Conservation (phyloP, 1,284 basidiomycete species). For the Thelephora terrestris region DNA sequence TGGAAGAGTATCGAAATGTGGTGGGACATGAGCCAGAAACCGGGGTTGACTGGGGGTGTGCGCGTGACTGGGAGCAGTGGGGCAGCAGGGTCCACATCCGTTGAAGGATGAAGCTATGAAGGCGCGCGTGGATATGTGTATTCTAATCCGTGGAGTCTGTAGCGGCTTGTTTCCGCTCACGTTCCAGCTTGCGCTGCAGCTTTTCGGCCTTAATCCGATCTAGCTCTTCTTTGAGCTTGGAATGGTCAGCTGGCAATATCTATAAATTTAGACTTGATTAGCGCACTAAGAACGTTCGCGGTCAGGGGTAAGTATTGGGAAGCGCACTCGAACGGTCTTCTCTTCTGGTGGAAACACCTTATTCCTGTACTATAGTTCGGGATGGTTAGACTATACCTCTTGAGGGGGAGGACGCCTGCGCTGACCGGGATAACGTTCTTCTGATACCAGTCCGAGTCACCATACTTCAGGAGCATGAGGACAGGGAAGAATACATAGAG, state of each 20-base stretch:
- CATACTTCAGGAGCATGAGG: slow-evolving; percentile 76
- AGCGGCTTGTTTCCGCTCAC: slow-evolving; percentile 26
- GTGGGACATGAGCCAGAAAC: slow-evolving; percentile 25
- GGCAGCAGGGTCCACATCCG: slow-evolving; percentile 12
- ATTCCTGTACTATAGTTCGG: slow-evolving; percentile 49
- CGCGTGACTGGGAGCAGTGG: slow-evolving; percentile 28
- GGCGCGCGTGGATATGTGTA: neutral
- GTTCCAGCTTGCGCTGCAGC: slow-evolving; percentile 32
- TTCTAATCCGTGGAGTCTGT: slow-evolving; percentile 5
- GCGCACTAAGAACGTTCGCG: neutral
- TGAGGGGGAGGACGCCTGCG: slow-evolving; percentile 6
- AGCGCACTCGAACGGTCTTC: slow-evolving; percentile 41
- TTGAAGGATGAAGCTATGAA: slow-evolving; percentile 4
- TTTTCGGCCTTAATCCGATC: slow-evolving; percentile 60
- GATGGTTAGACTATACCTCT: neutral
- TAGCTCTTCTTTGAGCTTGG: slow-evolving; percentile 53
- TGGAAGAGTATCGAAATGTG: slow-evolving; percentile 33
- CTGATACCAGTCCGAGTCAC: slow-evolving; percentile 84
- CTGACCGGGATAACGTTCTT: slow-evolving; percentile 72
- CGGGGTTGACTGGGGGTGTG: slow-evolving; percentile 25
- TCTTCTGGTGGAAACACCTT: slow-evolving; percentile 57
- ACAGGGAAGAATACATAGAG: slow-evolving; percentile 87
- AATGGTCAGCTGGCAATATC: slow-evolving; percentile 56
- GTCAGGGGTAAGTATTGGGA: slow-evolving; percentile 3
- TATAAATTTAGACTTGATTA: slow-evolving; percentile 17